A percentile compares a stretch with the other conserved stretches of the same genome.
phyloP scores from a whole-genome alignment of 2,329 filamentous ascomycete species.

The Paraconiothyrium brasiliense region DNA sequence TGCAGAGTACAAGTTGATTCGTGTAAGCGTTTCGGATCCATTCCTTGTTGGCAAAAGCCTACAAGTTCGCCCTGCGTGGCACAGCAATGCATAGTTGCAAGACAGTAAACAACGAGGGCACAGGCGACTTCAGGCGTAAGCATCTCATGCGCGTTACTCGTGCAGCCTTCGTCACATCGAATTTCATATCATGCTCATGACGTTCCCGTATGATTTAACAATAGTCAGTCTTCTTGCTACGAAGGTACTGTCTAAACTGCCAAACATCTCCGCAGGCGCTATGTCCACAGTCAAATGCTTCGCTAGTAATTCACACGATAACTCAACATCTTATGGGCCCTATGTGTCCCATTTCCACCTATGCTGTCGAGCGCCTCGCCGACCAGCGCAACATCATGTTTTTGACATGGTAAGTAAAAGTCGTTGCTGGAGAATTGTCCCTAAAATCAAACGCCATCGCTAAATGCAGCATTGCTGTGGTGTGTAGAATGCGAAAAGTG shows the following conservation, averaged over 20 bases:
- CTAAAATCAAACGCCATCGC: conserved; percentile 15
- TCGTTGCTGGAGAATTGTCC: neutral
- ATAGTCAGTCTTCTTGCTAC: neutral
- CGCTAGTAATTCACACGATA: neutral
- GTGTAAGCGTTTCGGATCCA: neutral
- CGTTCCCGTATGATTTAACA: neutral
- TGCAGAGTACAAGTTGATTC: neutral
- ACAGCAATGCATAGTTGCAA: neutral
- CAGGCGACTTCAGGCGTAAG: neutral
- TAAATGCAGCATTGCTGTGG: conserved; percentile 12
- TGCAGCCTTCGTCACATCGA: neutral
- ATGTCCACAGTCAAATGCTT: neutral
- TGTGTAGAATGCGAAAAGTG: neutral
- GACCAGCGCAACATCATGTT: neutral
- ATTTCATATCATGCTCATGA: neutral
- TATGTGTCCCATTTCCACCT: neutral
- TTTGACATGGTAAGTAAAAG: neutral
- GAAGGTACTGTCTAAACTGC: neutral
- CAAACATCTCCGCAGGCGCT: too few relatives aligned
- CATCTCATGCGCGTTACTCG: neutral
- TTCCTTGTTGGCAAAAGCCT: neutral
- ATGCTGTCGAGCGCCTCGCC: neutral
- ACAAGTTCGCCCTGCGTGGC: neutral
- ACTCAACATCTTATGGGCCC: neutral
- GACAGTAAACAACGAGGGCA: neutral